Percentiles rank a stretch among this genome's conserved stretches.
Conservation (phyloP, 192 early-diverging fungal species). For the Mortierella antarctica region DNA sequence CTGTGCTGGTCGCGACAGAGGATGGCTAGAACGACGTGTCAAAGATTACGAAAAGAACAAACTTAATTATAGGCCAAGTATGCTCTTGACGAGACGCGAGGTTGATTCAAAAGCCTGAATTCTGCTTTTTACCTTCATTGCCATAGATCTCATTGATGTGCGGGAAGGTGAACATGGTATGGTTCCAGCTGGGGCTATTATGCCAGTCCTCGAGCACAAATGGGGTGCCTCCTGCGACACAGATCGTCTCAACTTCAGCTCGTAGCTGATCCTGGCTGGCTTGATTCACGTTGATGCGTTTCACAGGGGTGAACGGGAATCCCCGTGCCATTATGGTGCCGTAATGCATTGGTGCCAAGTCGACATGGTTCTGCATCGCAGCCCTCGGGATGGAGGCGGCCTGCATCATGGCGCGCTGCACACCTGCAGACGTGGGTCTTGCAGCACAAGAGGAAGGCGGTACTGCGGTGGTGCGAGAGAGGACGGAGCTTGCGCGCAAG, state of each 20-base stretch:
- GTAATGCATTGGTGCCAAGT: constrained; percentile 13
- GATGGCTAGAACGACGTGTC: constrained; percentile 7
- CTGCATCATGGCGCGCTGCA: constrained; percentile 23
- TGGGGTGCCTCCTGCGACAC: constrained; percentile 21
- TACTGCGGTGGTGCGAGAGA: neutral
- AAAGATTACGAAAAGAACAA: too few species aligned
- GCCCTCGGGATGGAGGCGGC: neutral
- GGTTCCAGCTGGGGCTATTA: constrained; percentile 15
- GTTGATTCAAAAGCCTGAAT: too few species aligned
- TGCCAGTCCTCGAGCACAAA: constrained; percentile 37
- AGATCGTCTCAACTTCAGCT: constrained; percentile 10
- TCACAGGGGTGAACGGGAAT: constrained; percentile 23
- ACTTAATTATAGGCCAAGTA: too few species aligned
- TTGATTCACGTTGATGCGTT: constrained; percentile 19
- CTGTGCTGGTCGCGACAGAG: constrained; percentile 27
- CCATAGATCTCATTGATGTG: constrained; percentile 19
- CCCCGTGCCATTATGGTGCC: constrained; percentile 15
- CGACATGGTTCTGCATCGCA: constrained; percentile 11
- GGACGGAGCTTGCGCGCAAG: neutral
- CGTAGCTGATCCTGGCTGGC: constrained; percentile 1
- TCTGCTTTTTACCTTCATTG: constrained; percentile 10
- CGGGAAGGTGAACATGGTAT: constrained; percentile 18
- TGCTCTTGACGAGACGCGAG: too few species aligned
- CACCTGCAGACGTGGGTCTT: neutral
- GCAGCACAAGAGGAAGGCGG: neutral